phyloP scores from a whole-genome alignment of 306 rosid species.

The Lathyrus aphaca region DNA sequence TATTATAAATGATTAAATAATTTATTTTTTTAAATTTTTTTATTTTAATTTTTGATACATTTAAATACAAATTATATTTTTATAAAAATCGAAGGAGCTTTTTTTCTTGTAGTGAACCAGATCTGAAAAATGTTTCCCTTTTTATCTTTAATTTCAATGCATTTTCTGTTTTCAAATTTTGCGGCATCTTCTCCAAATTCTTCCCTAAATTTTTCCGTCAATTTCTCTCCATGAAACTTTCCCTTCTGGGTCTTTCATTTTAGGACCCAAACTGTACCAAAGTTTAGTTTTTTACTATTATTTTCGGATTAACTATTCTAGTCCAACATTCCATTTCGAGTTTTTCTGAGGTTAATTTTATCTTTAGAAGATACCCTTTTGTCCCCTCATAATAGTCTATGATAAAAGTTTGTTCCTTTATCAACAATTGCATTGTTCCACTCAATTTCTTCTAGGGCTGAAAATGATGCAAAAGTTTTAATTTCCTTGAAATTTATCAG shows the following conservation, averaged over 20 bases:
- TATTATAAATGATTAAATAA: too few species aligned
- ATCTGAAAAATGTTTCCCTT: too few species aligned
- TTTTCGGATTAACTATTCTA: background rate
- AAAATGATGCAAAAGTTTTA: slow-evolving; percentile 8
- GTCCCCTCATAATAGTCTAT: slow-evolving; percentile 15
- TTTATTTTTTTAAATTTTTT: too few species aligned
- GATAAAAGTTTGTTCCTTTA: slow-evolving; percentile 27
- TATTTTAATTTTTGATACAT: too few species aligned
- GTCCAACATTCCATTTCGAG: slow-evolving; percentile 4
- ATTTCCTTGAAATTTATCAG: background rate
- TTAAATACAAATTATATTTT: too few species aligned
- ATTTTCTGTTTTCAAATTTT: too few species aligned
- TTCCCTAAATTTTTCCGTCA: slow-evolving; percentile 31
- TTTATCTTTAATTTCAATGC: too few species aligned
- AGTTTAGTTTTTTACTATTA: slow-evolving; percentile 13
- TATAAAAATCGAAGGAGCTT: too few species aligned
- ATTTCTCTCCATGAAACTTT: slow-evolving; percentile 5
- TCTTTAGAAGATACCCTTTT: slow-evolving; percentile 24
- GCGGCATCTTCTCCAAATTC: background rate
- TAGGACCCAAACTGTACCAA: background rate
- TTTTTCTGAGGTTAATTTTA: slow-evolving; percentile 26
- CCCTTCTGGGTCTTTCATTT: slow-evolving; percentile 3
- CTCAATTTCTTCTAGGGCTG: slow-evolving; percentile 4
- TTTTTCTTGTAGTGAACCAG: too few species aligned
- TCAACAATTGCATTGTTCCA: slow-evolving; percentile 25